Percentiles rank a stretch among this genome's conserved stretches.
phyloP scores from a whole-genome alignment of 352 stramenopile genomes.

The Achlya hypogyna region DNA sequence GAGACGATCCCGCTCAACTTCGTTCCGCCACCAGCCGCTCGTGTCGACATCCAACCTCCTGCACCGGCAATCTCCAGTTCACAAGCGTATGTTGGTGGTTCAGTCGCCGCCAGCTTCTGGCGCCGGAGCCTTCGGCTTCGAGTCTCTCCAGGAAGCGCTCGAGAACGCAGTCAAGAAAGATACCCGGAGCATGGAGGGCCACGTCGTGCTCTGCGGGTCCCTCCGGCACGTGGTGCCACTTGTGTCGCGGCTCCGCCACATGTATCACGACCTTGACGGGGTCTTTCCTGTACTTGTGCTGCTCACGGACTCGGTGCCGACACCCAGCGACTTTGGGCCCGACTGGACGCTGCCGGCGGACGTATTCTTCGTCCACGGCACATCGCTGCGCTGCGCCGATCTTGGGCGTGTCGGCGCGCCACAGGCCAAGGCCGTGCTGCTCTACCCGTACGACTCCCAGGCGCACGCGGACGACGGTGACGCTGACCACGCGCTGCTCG shows the following conservation, averaged over 20 bases:
- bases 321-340: constrained; percentile 10
- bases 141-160: background rate
- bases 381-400: constrained; percentile 43
- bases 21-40: background rate
- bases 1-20: background rate
- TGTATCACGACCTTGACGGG: background rate
- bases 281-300: constrained; percentile 18
- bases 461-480: constrained; percentile 33
- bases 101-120: background rate
- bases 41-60: constrained; percentile 16
- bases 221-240: constrained; percentile 8
- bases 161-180: background rate
- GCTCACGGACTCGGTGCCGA: constrained; percentile 22
- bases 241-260: background rate
- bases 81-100: background rate
- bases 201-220: constrained; percentile 26
- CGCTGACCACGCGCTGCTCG: constrained; percentile 31
- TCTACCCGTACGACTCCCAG: constrained; percentile 41
- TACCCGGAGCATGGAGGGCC: constrained; percentile 3
- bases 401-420: constrained; percentile 38
- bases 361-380: constrained; percentile 37
- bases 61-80: background rate
- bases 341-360: constrained; percentile 28
- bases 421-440: constrained; percentile 34
- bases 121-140: background rate